Evolutionary conservation across 805 yeast genomes (phyloP).

Genomic region (Martiniozyma abietophila): DNA sequence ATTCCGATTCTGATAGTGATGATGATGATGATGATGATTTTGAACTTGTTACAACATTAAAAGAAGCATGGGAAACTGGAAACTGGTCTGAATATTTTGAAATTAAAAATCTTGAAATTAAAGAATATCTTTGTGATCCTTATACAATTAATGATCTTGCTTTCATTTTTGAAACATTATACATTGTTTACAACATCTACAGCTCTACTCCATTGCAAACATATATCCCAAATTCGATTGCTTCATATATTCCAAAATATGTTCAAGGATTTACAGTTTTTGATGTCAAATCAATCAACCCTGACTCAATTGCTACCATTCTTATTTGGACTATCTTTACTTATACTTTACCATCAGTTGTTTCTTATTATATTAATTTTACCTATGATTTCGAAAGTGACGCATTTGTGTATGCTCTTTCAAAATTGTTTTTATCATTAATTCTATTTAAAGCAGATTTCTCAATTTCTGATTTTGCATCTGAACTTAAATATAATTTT

Average conservation of each 20-base stretch:
- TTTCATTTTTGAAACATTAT: conserved; percentile 17
- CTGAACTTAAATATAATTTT: conserved; percentile 25
- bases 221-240: conserved; percentile 19
- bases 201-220: conserved; percentile 14
- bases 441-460: conserved; percentile 27
- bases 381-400: conserved; percentile 44
- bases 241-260: conserved; percentile 19
- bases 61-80: conserved; percentile 9
- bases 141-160: conserved; percentile 23
- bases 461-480: conserved; percentile 17
- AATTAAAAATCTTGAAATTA: conserved; percentile 20
- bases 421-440: conserved; percentile 34
- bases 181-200: conserved; percentile 13
- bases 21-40: conserved; percentile 12
- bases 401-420: conserved; percentile 40
- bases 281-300: conserved; percentile 30
- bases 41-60: conserved; percentile 7
- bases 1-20: conserved; percentile 35
- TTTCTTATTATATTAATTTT: conserved; percentile 46
- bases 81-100: conserved; percentile 15
- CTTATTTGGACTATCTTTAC: conserved; percentile 34
- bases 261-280: conserved; percentile 22
- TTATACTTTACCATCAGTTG: conserved; percentile 31
- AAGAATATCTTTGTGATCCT: conserved; percentile 27
- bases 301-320: conserved; percentile 26